These are phyloP conservation scores for Marsdenia floribunda DNA, from an alignment of 257 asterid genomes.

Conservation along the genomic window DNA sequence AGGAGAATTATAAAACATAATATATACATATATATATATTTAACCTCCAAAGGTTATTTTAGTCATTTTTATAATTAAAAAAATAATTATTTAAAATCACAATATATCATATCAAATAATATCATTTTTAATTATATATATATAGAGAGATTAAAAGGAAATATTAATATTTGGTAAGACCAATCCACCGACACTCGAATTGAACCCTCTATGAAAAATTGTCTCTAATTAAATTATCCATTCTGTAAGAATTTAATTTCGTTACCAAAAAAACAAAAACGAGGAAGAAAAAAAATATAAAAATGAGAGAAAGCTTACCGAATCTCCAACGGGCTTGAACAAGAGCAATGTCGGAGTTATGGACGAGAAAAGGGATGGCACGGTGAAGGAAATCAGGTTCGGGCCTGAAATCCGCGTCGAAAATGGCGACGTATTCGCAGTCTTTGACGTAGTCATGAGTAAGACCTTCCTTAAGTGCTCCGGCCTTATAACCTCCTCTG, in stretches of 20 bases:
- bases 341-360: constrained; percentile 70
- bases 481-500: constrained; percentile 94
- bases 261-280: too few relatives aligned
- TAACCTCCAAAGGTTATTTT: too few relatives aligned
- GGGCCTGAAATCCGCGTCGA: constrained; percentile 94
- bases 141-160: not conserved
- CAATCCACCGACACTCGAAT: constrained; percentile 54
- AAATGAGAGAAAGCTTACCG: constrained; percentile 35
- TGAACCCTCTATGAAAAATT: too few relatives aligned
- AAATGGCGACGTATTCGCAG: constrained; percentile 79
- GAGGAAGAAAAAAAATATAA: too few relatives aligned
- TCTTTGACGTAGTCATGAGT: constrained; percentile 65
- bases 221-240: too few relatives aligned
- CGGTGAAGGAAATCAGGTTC: constrained; percentile 89
- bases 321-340: constrained; percentile 98
- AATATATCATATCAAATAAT: too few relatives aligned
- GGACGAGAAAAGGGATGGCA: constrained; percentile 72
- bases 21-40: not conserved
- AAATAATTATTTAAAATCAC: too few relatives aligned
- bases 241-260: too few relatives aligned
- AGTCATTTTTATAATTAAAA: too few relatives aligned
- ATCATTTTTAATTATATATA: too few relatives aligned
- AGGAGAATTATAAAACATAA: not conserved
- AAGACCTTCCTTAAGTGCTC: constrained; percentile 93
- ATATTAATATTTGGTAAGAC: not conserved